Evolutionary conservation across 2,329 filamentous ascomycete genomes (phyloP), one percentile per base, ranked within the genome.

Genomic region (Trichothecium roseum): DNA sequence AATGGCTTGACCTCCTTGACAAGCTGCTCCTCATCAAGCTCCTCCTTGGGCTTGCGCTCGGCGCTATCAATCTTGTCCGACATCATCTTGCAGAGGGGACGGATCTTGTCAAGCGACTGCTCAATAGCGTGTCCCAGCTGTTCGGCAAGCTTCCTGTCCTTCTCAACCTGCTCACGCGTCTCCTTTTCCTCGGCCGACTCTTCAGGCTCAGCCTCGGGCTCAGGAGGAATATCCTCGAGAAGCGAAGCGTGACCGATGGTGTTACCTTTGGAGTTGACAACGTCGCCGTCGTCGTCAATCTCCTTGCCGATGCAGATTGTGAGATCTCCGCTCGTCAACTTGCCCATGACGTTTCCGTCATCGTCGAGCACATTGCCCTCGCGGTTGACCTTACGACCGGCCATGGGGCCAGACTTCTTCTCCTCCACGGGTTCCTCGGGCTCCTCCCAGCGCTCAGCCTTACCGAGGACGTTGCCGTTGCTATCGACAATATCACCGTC

Each of bases 1-100:
- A 94, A 70, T 1, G 88, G 88, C 59, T 81, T 84, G 49, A 94
- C 85, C 39, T 87, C 73, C 55, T 84, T 77, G 51, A 95, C 87
- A 5, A 94, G 75, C 46, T 84, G 74, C 51, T 95, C 85, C 55
- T 95, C 88, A 51, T 95, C 86, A 17, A 89, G 78, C 48, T 94
- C 86, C 4, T 93, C 84, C 59, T 85, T 82, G 30, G 83, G 81
- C 18, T 81, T 84, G 44, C 77, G 74, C 57, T 94, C 84, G 18
- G 84, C 85, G 37, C 69, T 69, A 48, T 94, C 84, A 49, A 94
- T 83, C 61, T 81, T 72, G 74, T 87, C 81, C 4, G 76, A 83
- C 57, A 94, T 94, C 65, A 86, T 74, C 62, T 84, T 86, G 68
- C 84, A 83, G 52, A 94, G 78, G 8, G 87, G 87, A 45, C 83